These are phyloP conservation scores for Millerago galiae DNA, from an alignment of 805 yeast genomes.

Conservation along the genomic window DNA sequence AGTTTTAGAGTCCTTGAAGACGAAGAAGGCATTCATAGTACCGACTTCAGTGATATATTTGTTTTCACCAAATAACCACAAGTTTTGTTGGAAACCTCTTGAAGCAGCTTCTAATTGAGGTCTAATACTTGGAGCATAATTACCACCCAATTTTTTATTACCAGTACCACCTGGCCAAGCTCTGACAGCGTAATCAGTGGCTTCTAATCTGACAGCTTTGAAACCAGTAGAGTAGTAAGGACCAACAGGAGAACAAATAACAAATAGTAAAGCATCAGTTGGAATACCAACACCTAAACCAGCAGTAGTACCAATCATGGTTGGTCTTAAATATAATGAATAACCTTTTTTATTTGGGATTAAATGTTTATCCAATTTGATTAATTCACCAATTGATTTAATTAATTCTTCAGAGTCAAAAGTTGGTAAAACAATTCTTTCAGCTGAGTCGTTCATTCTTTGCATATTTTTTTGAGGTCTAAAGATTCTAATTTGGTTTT, in stretches of 20 bases:
- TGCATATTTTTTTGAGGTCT: constrained; percentile 89
- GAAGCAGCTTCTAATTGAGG: constrained; percentile 88
- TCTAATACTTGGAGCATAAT: constrained; percentile 91
- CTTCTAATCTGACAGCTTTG: constrained; percentile 91
- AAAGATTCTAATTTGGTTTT: constrained; percentile 72
- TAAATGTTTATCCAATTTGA: constrained; percentile 66
- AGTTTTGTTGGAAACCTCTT: constrained; percentile 91
- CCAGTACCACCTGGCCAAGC: constrained; percentile 99
- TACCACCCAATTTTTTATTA: constrained; percentile 93
- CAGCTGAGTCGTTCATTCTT: constrained; percentile 85
- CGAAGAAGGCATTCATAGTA: constrained; percentile 93
- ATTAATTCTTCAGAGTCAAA: constrained; percentile 75
- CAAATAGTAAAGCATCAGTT: constrained; percentile 70
- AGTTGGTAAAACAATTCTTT: constrained; percentile 81
- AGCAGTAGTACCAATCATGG: constrained; percentile 87
- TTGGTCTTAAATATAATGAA: constrained; percentile 90
- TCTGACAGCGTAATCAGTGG: constrained; percentile 92
- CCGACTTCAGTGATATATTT: constrained; percentile 91
- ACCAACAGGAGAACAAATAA: constrained; percentile 94
- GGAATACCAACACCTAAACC: constrained; percentile 87
- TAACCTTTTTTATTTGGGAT: constrained; percentile 85
- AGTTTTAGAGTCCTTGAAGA: constrained; percentile 61
- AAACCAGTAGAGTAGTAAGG: constrained; percentile 94
- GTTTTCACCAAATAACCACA: constrained; percentile 94
- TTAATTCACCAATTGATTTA: constrained; percentile 69